These are phyloP conservation scores for Akebia trifoliata DNA, from an alignment of 164 flowering plant species.

Conservation along the genomic window DNA sequence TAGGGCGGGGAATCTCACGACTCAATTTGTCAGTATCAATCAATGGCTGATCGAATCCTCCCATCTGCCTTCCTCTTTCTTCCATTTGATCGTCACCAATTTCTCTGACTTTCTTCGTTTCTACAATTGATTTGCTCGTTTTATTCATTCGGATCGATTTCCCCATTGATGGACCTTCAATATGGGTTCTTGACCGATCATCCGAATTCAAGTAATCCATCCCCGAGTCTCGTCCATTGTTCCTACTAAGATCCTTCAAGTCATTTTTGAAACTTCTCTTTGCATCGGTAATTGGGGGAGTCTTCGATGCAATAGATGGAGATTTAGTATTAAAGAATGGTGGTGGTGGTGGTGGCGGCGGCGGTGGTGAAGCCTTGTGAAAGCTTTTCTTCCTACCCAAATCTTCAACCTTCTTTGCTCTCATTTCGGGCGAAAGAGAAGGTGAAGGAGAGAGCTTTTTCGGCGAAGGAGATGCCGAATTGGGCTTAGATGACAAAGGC, in stretches of 20 bases:
- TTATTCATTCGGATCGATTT: conserved; percentile 56
- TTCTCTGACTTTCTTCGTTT: conserved; percentile 6
- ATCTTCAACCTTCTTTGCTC: conserved; percentile 44
- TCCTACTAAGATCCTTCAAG: conserved; percentile 21
- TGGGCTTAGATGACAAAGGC: too few species aligned
- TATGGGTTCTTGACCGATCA: not conserved
- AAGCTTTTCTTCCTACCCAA: conserved; percentile 27
- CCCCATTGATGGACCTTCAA: conserved; percentile 24
- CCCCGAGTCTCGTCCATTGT: conserved; percentile 11
- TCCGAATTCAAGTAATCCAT: conserved; percentile 6
- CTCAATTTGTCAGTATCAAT: conserved; percentile 7
- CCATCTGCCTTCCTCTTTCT: conserved; percentile 1
- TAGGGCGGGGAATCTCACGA: conserved; percentile 6
- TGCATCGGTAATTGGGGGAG: conserved; percentile 14
- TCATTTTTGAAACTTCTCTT: conserved; percentile 18
- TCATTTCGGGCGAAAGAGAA: conserved; percentile 35
- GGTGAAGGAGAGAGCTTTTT: conserved; percentile 39
- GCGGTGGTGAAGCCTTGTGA: conserved; percentile 19
- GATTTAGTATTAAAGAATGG: conserved; percentile 13
- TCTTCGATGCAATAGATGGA: conserved; percentile 13
- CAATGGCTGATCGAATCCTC: not conserved
- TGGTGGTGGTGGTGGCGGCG: conserved; percentile 23
- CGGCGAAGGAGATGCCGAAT: conserved; percentile 28
- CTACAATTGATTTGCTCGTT: conserved; percentile 11
- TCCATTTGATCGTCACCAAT: conserved; percentile 10